Conservation (phyloP, 2,329 filamentous ascomycete genomes). For the Fusarium graminum region DNA sequence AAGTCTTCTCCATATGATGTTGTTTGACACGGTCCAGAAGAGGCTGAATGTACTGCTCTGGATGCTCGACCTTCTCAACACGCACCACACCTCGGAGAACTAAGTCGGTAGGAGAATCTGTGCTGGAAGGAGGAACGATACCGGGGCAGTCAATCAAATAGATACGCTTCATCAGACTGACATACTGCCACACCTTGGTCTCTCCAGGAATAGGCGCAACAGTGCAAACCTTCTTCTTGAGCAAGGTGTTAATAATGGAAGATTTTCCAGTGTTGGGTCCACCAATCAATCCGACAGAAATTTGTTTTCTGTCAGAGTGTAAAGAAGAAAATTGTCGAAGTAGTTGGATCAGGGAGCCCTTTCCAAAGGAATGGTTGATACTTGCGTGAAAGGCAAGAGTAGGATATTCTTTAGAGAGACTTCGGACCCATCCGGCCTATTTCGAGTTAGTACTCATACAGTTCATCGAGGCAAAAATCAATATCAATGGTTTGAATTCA, state of each 20-base stretch:
- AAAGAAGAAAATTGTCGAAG: slow-evolving; percentile 92
- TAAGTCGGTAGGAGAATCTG: slow-evolving; percentile 88
- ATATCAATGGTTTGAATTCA: slow-evolving; percentile 6
- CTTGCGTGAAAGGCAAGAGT: slow-evolving; percentile 95
- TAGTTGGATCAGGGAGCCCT: slow-evolving; percentile 92
- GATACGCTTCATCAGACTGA: slow-evolving; percentile 93
- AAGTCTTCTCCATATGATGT: slow-evolving; percentile 92
- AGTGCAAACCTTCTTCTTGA: slow-evolving; percentile 93
- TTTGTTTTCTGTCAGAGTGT: slow-evolving; percentile 92
- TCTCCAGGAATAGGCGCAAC: slow-evolving; percentile 96
- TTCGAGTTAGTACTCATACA: slow-evolving; percentile 43
- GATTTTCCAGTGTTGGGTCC: slow-evolving; percentile 93
- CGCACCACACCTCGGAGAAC: slow-evolving; percentile 91
- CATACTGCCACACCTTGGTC: slow-evolving; percentile 98
- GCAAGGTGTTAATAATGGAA: slow-evolving; percentile 95
- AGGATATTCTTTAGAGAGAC: slow-evolving; percentile 89
- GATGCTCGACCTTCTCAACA: slow-evolving; percentile 96
- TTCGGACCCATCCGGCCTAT: slow-evolving; percentile 92
- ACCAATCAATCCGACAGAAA: slow-evolving; percentile 87
- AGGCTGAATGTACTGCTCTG: slow-evolving; percentile 93
- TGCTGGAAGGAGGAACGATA: slow-evolving; percentile 89
- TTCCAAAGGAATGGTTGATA: slow-evolving; percentile 96
- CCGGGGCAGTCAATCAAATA: slow-evolving; percentile 94
- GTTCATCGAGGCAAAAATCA: slow-evolving; percentile 21
- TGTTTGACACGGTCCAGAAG: slow-evolving; percentile 84